phyloP scores from a whole-genome alignment of 2,329 filamentous ascomycete genomes.

The Aureobasidium mangrovei region DNA sequence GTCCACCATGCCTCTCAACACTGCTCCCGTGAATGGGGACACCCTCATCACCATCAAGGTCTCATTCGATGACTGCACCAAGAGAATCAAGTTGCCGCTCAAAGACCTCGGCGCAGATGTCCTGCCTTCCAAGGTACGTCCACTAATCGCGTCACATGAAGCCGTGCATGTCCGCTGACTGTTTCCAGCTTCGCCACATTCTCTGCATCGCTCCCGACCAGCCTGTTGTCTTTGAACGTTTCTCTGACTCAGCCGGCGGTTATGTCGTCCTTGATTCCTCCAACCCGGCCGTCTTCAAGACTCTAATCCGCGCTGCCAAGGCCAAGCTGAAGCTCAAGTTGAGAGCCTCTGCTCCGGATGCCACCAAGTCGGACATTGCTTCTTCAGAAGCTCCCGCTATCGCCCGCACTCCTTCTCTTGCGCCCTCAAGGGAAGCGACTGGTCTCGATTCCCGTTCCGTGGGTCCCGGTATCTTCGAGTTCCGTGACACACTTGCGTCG shows the following conservation, averaged over 20 bases:
- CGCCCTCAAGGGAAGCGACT: slow-evolving; percentile 18
- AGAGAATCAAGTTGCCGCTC: slow-evolving; percentile 82
- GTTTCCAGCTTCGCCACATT: slow-evolving; percentile 55
- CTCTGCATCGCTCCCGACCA: slow-evolving; percentile 57
- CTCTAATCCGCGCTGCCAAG: slow-evolving; percentile 91
- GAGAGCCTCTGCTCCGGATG: slow-evolving; percentile 33
- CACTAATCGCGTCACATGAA: slow-evolving; percentile 4
- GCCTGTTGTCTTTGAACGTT: slow-evolving; percentile 72
- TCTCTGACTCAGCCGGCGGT: slow-evolving; percentile 79
- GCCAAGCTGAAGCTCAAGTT: slow-evolving; percentile 96
- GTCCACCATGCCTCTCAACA: slow-evolving; percentile 30
- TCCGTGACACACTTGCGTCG: slow-evolving; percentile 27
- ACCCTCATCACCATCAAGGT: slow-evolving; percentile 82
- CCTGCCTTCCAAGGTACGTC: slow-evolving; percentile 68
- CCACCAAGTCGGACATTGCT: slow-evolving; percentile 4
- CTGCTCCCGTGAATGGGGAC: slow-evolving; percentile 49
- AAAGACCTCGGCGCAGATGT: slow-evolving; percentile 67
- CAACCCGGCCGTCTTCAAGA: slow-evolving; percentile 85
- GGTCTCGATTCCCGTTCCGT: slow-evolving; percentile 21
- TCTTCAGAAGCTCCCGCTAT: slow-evolving; percentile 16
- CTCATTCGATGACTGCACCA: slow-evolving; percentile 62
- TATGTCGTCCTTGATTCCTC: slow-evolving; percentile 71
- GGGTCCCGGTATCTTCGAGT: slow-evolving; percentile 31
- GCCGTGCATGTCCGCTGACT: background rate
- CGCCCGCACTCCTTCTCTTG: slow-evolving; percentile 20